Conservation (phyloP, 805 yeast genomes). For the Vanderwaltozyma tropicalis region DNA sequence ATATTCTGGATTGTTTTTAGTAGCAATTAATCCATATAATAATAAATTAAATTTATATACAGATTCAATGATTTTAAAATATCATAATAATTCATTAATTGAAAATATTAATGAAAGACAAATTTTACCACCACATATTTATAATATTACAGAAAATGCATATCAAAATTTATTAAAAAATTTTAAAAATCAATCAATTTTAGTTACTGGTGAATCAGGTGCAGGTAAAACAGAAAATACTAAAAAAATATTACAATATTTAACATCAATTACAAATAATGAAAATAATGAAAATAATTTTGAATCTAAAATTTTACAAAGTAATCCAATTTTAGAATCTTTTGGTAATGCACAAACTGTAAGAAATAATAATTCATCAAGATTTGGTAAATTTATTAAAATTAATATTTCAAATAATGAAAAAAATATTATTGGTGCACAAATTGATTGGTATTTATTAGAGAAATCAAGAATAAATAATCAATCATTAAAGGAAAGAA, state of each 20-base stretch:
- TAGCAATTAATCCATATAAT: constrained; percentile 89
- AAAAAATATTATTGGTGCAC: constrained; percentile 71
- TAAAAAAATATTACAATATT: constrained; percentile 83
- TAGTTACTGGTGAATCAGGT: constrained; percentile 98
- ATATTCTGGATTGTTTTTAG: constrained; percentile 88
- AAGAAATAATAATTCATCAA: constrained; percentile 84
- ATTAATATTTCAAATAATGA: constrained; percentile 44
- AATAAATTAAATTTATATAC: constrained; percentile 56
- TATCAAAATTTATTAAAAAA: constrained; percentile 62
- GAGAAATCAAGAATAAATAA: constrained; percentile 88
- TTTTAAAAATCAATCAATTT: constrained; percentile 71
- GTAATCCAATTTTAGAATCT: constrained; percentile 91
- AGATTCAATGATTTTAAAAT: constrained; percentile 43
- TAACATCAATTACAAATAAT: constrained; percentile 59
- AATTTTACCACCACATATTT: constrained; percentile 62
- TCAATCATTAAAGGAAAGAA: constrained; percentile 70
- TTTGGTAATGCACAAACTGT: constrained; percentile 97
- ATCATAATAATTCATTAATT: constrained; percentile 33
- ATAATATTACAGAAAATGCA: constrained; percentile 81
- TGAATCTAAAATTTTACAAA: constrained; percentile 79
- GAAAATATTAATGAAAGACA: background rate
- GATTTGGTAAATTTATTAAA: constrained; percentile 93
- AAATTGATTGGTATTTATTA: constrained; percentile 85
- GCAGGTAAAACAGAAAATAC: constrained; percentile 99
- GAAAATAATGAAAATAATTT: constrained; percentile 33